phyloP scores from a whole-genome alignment of 1,284 basidiomycete species.

The Ganoderma multipileum region DNA sequence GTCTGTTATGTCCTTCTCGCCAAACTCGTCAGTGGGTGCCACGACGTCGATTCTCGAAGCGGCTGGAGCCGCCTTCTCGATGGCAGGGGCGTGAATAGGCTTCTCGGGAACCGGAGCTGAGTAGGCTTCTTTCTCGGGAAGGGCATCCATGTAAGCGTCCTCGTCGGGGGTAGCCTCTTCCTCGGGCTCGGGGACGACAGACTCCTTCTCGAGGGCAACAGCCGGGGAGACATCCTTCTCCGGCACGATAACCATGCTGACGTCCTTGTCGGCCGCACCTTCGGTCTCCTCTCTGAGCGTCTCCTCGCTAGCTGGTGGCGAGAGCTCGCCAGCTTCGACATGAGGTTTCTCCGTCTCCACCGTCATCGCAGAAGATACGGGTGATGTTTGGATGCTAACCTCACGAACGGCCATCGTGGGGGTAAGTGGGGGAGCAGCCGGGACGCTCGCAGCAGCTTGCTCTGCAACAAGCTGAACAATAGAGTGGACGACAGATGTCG shows the following conservation, averaged over 20 bases:
- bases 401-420: slow-evolving; percentile 4
- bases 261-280: not conserved
- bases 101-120: slow-evolving; percentile 1
- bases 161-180: slow-evolving; percentile 12
- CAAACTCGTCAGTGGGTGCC: slow-evolving; percentile 9
- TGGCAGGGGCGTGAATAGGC: not conserved
- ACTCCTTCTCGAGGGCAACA: not conserved
- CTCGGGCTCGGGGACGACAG: slow-evolving; percentile 12
- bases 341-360: slow-evolving; percentile 14
- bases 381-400: slow-evolving; percentile 17
- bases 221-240: not conserved
- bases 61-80: not conserved
- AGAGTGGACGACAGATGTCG: not conserved
- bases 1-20: slow-evolving; percentile 15
- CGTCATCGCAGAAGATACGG: slow-evolving; percentile 2
- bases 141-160: not conserved
- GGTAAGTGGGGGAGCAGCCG: not conserved
- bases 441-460: not conserved
- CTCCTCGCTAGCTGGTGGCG: slow-evolving; percentile 28
- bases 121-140: not conserved
- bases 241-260: not conserved
- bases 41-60: not conserved
- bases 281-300: slow-evolving; percentile 28
- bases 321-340: slow-evolving; percentile 24
- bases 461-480: not conserved